Evolutionary conservation across 352 stramenopile genomes (phyloP), one percentile per base, ranked within the genome.

Genomic region (Globisporangium viniferum): DNA sequence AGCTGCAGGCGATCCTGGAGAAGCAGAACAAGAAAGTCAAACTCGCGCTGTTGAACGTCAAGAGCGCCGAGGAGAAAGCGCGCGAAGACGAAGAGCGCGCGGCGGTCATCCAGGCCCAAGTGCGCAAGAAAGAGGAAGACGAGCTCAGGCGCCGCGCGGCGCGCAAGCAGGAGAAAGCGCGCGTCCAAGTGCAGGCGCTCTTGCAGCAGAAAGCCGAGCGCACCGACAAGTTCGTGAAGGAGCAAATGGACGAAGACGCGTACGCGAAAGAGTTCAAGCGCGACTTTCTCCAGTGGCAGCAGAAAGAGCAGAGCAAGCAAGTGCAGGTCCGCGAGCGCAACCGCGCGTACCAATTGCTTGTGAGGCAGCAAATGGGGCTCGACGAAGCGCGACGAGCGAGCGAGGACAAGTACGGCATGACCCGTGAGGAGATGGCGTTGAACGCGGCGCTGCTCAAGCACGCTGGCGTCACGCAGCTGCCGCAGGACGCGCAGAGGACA

Each of bases 321-420:
- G 55, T 67, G n/a, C 64, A 69, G 15, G 66, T 77, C 56, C 66
- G 73, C 36, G 63, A 81, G 27, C 74, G 76, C 62, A 77, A 86
- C 60, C 61, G 75, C 55, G 73, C 73, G 22, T 73, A 88, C 39
- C 73, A 86, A 68, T 39, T 53, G 67, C 66, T 86, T 29, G 75
- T 91, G 18, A 63, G 68, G n/a, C 74, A 76, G 53, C 80, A 91
- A 53, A 89, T 91, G 73, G 59, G 49, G 31, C 64, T 70, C 3
- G 82, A 91, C 63, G 66, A 62, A 5, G 27, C 59, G 58, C 79
- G 82, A 31, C 67, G 73, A 22, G 73, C 76, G 9, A 69, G 76
- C 24, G 82, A 85, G 27, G 82, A 91, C 69, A 86, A 85, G 74
- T 88, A 88, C 68, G 82, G 82, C 67, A 91, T 91, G 82, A 87